phyloP scores from a whole-genome alignment of 1,284 basidiomycete species.

The Moesziomyces aphidis region DNA sequence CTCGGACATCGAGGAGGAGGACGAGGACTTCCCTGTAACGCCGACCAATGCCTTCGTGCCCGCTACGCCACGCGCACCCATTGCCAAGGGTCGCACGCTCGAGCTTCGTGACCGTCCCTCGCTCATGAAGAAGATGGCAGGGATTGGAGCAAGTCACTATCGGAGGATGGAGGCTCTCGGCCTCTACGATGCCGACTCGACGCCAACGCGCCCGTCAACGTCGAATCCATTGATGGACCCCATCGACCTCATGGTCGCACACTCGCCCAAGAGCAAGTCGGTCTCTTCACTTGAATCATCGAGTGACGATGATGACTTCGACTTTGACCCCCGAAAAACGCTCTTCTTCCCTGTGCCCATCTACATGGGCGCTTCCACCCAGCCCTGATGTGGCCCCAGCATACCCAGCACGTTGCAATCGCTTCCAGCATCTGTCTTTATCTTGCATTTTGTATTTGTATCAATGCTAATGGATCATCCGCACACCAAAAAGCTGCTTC shows the following conservation, averaged over 20 bases:
- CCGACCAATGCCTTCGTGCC: constrained; percentile 33
- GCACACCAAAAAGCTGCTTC: not conserved
- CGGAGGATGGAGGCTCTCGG: constrained; percentile 37
- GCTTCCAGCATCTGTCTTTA: not conserved
- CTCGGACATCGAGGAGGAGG: constrained; percentile 32
- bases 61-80: constrained; percentile 22
- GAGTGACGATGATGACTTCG: constrained; percentile 10
- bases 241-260: constrained; percentile 27
- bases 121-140: constrained; percentile 13
- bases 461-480: not conserved
- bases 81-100: constrained; percentile 6
- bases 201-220: constrained; percentile 12
- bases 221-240: constrained; percentile 14
- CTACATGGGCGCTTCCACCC: constrained; percentile 31
- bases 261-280: constrained; percentile 22
- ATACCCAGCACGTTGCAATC: not conserved
- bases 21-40: constrained; percentile 34
- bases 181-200: constrained; percentile 26
- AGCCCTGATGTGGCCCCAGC: not conserved
- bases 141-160: constrained; percentile 30
- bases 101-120: constrained; percentile 1
- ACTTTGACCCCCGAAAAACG: constrained; percentile 24
- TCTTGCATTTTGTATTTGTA: not conserved
- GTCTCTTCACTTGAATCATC: not conserved
- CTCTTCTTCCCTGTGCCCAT: constrained; percentile 38